A percentile compares a stretch with the other conserved stretches of the same genome.
Evolutionary conservation across 2,329 filamentous ascomycete species (phyloP).

Genomic region (Pseudogymnoascus sp.): DNA sequence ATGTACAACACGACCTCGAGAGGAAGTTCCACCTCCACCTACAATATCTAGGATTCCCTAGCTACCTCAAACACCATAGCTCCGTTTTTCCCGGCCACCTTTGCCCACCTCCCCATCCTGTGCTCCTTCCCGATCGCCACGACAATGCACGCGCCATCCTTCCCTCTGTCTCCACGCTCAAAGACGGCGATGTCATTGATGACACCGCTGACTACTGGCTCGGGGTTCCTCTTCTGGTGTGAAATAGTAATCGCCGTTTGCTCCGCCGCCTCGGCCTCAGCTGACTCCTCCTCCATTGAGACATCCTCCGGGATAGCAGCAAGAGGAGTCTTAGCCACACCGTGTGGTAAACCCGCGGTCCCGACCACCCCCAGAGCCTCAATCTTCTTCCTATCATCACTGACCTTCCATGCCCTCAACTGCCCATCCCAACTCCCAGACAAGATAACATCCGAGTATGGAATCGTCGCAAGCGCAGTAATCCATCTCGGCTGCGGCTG

Average conservation of each 20-base stretch:
- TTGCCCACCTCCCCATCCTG: constrained; percentile 75
- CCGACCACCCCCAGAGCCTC: constrained; percentile 61
- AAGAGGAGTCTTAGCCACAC: constrained; percentile 13
- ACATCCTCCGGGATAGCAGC: background rate
- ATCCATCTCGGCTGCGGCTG: constrained; percentile 74
- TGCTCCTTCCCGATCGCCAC: constrained; percentile 84
- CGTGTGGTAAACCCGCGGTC: constrained; percentile 26
- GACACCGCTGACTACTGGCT: constrained; percentile 46
- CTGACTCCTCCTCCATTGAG: background rate
- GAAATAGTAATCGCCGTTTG: background rate
- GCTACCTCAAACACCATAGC: constrained; percentile 77
- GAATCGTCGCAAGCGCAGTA: constrained; percentile 76
- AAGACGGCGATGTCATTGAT: constrained; percentile 85
- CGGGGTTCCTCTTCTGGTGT: constrained; percentile 15
- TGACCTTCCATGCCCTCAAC: constrained; percentile 77
- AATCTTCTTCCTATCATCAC: constrained; percentile 71
- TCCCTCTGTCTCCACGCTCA: constrained; percentile 70
- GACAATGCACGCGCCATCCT: constrained; percentile 71
- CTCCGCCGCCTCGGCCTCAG: background rate
- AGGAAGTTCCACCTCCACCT: background rate
- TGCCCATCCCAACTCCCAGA: constrained; percentile 92
- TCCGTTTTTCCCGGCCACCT: constrained; percentile 62
- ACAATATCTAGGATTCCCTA: background rate
- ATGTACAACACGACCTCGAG: background rate
- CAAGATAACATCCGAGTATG: constrained; percentile 82